A percentile compares a stretch with the other conserved stretches of the same genome.
These are phyloP conservation scores for Exserohilum turcica DNA, from an alignment of 2,329 filamentous ascomycete species.

Conservation along the genomic window DNA sequence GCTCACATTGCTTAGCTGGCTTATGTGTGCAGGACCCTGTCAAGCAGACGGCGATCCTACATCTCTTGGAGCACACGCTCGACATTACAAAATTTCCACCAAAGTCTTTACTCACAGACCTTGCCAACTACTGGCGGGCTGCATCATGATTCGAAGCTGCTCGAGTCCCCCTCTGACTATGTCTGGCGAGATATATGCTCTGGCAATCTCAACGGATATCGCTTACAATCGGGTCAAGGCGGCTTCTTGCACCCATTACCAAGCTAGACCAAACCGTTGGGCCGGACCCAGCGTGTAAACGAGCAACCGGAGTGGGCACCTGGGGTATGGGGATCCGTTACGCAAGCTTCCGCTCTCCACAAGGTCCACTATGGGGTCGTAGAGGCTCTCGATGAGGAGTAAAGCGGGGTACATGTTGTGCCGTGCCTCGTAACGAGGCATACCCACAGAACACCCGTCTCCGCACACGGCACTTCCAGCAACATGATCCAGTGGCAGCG, in stretches of 20 bases:
- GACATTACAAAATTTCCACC: slow-evolving; percentile 39
- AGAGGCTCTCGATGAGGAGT: slow-evolving; percentile 11
- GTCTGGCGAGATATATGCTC: too few relatives aligned
- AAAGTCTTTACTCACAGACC: slow-evolving; percentile 35
- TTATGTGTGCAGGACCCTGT: slow-evolving; percentile 37
- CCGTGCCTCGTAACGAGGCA: slow-evolving; percentile 31
- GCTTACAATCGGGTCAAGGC: too few relatives aligned
- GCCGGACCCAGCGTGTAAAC: background rate
- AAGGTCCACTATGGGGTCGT: background rate
- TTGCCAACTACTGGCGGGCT: slow-evolving; percentile 36
- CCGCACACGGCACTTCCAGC: background rate
- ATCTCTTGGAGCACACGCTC: slow-evolving; percentile 35
- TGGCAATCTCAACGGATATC: too few relatives aligned
- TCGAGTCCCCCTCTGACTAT: background rate
- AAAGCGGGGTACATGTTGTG: slow-evolving; percentile 15
- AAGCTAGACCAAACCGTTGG: too few relatives aligned
- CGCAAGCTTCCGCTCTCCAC: background rate
- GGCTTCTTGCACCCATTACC: too few relatives aligned
- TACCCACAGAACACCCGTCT: background rate
- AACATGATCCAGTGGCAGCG: background rate
- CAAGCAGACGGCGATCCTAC: slow-evolving; percentile 34
- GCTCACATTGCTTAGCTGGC: slow-evolving; percentile 27
- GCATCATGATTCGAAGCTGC: slow-evolving; percentile 17
- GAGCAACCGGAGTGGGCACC: background rate
- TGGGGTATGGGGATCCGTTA: background rate